Percentiles rank a stretch among this genome's conserved stretches.
Evolutionary conservation across 2,329 filamentous ascomycete genomes (phyloP).

Genomic region (Sporothrix humicola): DNA sequence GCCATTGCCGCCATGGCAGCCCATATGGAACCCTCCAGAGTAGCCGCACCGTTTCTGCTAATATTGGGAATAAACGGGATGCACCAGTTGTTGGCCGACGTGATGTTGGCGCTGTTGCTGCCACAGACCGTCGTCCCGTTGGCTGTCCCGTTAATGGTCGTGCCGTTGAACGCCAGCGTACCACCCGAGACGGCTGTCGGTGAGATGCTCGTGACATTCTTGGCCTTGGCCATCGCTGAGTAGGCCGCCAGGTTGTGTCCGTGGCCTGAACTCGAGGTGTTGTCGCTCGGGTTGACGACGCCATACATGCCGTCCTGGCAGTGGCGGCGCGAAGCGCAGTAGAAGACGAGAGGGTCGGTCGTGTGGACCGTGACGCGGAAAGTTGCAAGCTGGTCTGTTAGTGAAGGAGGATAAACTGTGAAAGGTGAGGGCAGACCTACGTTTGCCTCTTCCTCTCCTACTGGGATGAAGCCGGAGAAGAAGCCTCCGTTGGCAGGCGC

Average conservation of each 20-base stretch:
- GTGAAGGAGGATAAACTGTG: background rate
- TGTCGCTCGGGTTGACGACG: slow-evolving; percentile 49
- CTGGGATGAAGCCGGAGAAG: slow-evolving; percentile 56
- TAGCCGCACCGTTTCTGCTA: background rate
- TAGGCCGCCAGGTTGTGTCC: slow-evolving; percentile 37
- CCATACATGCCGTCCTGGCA: slow-evolving; percentile 55
- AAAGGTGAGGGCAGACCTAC: background rate
- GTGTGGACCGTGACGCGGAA: slow-evolving; percentile 52
- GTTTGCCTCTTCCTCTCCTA: slow-evolving; percentile 30
- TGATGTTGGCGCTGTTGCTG: slow-evolving; percentile 16
- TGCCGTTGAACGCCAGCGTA: slow-evolving; percentile 26
- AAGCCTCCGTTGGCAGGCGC: slow-evolving; percentile 51
- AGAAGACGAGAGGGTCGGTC: slow-evolving; percentile 52
- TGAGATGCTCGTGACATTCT: slow-evolving; percentile 35
- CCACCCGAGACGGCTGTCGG: slow-evolving; percentile 38
- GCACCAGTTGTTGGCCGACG: slow-evolving; percentile 3
- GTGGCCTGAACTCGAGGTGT: background rate
- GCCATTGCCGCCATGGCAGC: background rate
- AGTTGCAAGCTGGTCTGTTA: slow-evolving; percentile 42
- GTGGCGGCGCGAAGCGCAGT: slow-evolving; percentile 50
- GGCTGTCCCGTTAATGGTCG: background rate
- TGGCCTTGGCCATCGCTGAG: slow-evolving; percentile 30
- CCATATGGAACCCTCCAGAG: background rate
- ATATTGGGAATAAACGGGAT: slow-evolving; percentile 13
- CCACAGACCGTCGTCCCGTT: slow-evolving; percentile 15